Percentiles rank a stretch among this genome's conserved stretches.
These are phyloP conservation scores for Conticribra weissflogii DNA, from an alignment of 108 stramenopile genomes.

Conservation along the genomic window DNA sequence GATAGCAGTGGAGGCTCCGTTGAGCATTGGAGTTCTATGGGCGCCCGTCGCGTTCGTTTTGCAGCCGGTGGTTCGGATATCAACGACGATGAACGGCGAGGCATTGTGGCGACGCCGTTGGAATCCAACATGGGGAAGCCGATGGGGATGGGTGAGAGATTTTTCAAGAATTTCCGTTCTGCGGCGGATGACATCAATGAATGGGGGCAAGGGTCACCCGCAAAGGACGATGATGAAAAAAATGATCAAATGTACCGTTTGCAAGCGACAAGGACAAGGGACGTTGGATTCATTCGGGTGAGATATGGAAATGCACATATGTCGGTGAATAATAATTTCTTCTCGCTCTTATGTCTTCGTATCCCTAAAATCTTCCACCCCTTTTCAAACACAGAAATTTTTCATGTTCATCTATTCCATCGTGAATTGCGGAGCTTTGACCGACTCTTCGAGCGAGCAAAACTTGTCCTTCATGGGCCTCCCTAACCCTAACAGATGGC, in stretches of 20 bases:
- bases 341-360: not conserved
- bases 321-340: not conserved
- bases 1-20: not conserved
- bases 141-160: constrained; percentile 6
- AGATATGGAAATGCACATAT: not conserved
- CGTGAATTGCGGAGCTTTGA: constrained; percentile 34
- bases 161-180: constrained; percentile 9
- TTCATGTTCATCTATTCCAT: constrained; percentile 14
- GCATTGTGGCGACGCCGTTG: constrained; percentile 13
- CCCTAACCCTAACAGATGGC: constrained; percentile 30
- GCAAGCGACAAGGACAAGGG: constrained; percentile 6
- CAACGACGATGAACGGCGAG: constrained; percentile 8
- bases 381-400: constrained; percentile 2
- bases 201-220: not conserved
- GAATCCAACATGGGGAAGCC: not conserved
- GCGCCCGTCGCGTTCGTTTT: constrained; percentile 7
- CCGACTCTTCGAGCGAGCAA: constrained; percentile 26
- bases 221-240: not conserved
- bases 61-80: not conserved
- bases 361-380: not conserved
- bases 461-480: not conserved
- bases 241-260: constrained; percentile 21
- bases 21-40: constrained; percentile 1
- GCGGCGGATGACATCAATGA: not conserved
- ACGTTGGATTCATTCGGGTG: constrained; percentile 12